Conservation (phyloP, 257 asterid species). For the Scutellaria baicalensis region DNA sequence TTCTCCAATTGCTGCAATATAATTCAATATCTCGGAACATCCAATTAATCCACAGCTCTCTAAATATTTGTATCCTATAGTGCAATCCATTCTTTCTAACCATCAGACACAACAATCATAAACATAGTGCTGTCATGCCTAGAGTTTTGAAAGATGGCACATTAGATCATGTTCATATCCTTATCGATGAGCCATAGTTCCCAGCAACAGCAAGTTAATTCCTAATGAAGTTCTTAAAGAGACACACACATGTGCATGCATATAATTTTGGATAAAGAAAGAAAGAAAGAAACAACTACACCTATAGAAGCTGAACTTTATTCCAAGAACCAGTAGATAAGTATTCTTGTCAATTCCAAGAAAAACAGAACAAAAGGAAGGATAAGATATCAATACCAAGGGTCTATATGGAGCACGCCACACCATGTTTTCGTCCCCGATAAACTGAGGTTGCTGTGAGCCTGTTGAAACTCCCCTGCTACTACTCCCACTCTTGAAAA, state of each 20-base stretch:
- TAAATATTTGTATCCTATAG: not conserved
- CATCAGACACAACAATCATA: not conserved
- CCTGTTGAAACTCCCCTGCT: conserved; percentile 29
- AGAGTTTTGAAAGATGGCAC: not conserved
- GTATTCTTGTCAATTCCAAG: not conserved
- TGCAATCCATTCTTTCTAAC: too few relatives aligned
- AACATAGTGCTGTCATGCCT: not conserved
- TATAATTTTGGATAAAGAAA: conserved; percentile 9
- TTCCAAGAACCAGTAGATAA: conserved; percentile 12
- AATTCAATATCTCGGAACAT: not conserved
- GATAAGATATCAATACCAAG: conserved; percentile 32
- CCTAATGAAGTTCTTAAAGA: not conserved
- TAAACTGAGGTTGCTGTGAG: conserved; percentile 58
- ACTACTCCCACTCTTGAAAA: conserved; percentile 60
- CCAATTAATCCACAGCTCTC: not conserved
- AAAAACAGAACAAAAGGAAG: not conserved
- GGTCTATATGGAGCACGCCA: conserved; percentile 70
- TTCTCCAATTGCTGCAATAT: not conserved
- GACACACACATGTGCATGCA: conserved; percentile 22
- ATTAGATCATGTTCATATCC: not conserved
- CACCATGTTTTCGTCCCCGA: conserved; percentile 77
- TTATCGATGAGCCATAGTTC: not conserved
- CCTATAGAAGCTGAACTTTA: conserved; percentile 5
- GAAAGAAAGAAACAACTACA: conserved; percentile 2
- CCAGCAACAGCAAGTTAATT: not conserved